A percentile compares a stretch with the other conserved stretches of the same genome.
These are phyloP conservation scores for Globisporangium solare DNA, from an alignment of 352 stramenopile species.

Conservation along the genomic window DNA sequence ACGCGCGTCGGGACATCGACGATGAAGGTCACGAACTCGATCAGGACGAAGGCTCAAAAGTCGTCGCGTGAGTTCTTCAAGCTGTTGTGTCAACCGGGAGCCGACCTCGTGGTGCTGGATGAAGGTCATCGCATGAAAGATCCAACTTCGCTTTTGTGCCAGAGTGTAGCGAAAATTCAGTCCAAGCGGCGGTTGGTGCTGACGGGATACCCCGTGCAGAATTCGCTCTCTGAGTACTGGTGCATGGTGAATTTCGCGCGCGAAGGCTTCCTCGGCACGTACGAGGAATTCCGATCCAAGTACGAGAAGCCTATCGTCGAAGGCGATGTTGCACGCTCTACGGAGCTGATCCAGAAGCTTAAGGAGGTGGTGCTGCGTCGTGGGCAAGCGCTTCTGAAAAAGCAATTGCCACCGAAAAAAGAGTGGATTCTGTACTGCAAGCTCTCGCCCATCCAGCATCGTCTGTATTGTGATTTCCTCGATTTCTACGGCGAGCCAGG, in stretches of 20 bases:
- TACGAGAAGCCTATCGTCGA: constrained; percentile 85
- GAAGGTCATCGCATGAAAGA: constrained; percentile 88
- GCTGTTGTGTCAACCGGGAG: constrained; percentile 58
- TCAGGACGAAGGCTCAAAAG: constrained; percentile 48
- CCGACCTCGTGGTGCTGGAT: constrained; percentile 81
- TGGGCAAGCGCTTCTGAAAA: constrained; percentile 54
- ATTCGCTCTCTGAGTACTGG: constrained; percentile 92
- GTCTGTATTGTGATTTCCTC: constrained; percentile 77
- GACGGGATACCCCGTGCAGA: constrained; percentile 94
- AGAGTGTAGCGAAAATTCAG: constrained; percentile 72
- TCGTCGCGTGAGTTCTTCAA: constrained; percentile 43
- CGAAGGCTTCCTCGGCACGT: constrained; percentile 60
- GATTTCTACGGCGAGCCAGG: constrained; percentile 39
- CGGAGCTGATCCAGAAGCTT: constrained; percentile 65
- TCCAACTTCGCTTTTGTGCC: constrained; percentile 75
- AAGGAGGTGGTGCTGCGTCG: constrained; percentile 69
- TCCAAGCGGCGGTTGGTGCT: constrained; percentile 85
- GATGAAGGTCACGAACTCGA: constrained; percentile 57
- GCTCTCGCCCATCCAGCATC: constrained; percentile 71
- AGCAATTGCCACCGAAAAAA: constrained; percentile 74
- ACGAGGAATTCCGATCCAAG: constrained; percentile 67
- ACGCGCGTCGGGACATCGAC: constrained; percentile 55
- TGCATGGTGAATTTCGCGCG: constrained; percentile 90
- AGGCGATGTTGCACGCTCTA: constrained; percentile 44
- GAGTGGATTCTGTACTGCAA: constrained; percentile 89